phyloP scores from a whole-genome alignment of 805 yeast species.

The Teunomyces stri region DNA sequence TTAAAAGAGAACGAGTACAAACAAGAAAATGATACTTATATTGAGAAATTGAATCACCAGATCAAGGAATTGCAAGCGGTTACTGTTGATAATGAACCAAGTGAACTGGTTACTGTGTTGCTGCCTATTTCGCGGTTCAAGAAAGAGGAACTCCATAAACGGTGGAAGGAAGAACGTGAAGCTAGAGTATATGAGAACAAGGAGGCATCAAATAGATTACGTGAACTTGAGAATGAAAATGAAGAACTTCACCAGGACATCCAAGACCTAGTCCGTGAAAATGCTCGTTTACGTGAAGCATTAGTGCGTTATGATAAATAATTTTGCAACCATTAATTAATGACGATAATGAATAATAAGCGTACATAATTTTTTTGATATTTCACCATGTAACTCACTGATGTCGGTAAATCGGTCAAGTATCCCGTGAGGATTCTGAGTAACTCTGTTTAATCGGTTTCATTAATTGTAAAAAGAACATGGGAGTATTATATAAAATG shows the following conservation, averaged over 20 bases:
- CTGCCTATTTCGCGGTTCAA: conserved; percentile 2
- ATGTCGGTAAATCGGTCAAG: too few relatives aligned
- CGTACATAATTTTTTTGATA: not conserved
- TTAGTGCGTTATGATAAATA: not conserved
- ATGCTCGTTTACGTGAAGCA: conserved; percentile 2
- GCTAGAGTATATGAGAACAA: conserved; percentile 59
- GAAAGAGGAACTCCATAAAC: conserved; percentile 54
- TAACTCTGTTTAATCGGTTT: too few relatives aligned
- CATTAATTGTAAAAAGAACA: too few relatives aligned
- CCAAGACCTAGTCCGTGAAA: not conserved
- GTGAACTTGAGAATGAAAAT: conserved; percentile 57
- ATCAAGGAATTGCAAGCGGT: conserved; percentile 24
- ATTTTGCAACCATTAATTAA: conserved; percentile 3
- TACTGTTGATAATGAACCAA: conserved; percentile 10
- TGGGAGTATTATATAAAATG: too few relatives aligned
- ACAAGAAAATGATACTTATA: conserved; percentile 17
- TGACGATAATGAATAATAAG: not conserved
- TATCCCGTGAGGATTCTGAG: too few relatives aligned
- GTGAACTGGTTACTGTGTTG: not conserved
- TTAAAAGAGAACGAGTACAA: conserved; percentile 31
- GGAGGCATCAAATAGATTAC: conserved; percentile 51
- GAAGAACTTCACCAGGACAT: conserved; percentile 1
- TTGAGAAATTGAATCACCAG: conserved; percentile 21
- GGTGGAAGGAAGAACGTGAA: conserved; percentile 73
- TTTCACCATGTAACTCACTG: too few relatives aligned